These are phyloP conservation scores for Xylariaceae sp. DNA, from an alignment of 2,329 filamentous ascomycete genomes.

Conservation along the genomic window DNA sequence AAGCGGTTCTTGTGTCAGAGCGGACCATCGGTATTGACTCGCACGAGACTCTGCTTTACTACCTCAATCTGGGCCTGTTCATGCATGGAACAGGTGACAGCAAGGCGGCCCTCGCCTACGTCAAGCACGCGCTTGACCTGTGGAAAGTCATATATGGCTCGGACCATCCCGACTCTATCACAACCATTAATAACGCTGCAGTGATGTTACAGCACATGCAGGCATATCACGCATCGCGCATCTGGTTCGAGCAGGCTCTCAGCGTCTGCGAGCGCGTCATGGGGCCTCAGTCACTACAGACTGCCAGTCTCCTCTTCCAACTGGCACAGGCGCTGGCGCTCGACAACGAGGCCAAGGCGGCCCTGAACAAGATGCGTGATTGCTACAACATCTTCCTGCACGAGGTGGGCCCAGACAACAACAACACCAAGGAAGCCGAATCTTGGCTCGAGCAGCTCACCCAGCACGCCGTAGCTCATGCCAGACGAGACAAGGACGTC, in stretches of 20 bases:
- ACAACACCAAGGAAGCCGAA: slow-evolving; percentile 97
- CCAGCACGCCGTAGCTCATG: slow-evolving; percentile 88
- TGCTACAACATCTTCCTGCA: slow-evolving; percentile 91
- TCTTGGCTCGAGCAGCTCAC: slow-evolving; percentile 95
- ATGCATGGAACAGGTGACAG: slow-evolving; percentile 90
- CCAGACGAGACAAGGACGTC: slow-evolving; percentile 85
- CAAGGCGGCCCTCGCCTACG: slow-evolving; percentile 75
- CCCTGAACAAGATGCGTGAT: slow-evolving; percentile 89
- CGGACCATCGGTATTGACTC: slow-evolving; percentile 90
- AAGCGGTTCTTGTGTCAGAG: slow-evolving; percentile 93
- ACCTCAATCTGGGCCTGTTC: slow-evolving; percentile 91
- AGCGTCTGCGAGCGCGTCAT: slow-evolving; percentile 83
- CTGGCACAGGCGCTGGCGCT: slow-evolving; percentile 89
- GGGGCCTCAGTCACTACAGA: slow-evolving; percentile 83
- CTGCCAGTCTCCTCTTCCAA: slow-evolving; percentile 93
- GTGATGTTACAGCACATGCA: slow-evolving; percentile 98
- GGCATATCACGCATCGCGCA: slow-evolving; percentile 85
- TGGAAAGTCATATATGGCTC: slow-evolving; percentile 97
- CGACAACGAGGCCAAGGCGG: slow-evolving; percentile 89
- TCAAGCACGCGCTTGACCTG: slow-evolving; percentile 85
- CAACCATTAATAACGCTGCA: slow-evolving; percentile 95
- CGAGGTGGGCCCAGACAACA: slow-evolving; percentile 81
- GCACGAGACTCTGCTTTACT: slow-evolving; percentile 87
- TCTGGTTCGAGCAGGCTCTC: slow-evolving; percentile 95
- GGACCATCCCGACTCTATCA: slow-evolving; percentile 94